Conservation (phyloP, 768 basidiomycete species). For the Daedaleopsis sinensis region DNA sequence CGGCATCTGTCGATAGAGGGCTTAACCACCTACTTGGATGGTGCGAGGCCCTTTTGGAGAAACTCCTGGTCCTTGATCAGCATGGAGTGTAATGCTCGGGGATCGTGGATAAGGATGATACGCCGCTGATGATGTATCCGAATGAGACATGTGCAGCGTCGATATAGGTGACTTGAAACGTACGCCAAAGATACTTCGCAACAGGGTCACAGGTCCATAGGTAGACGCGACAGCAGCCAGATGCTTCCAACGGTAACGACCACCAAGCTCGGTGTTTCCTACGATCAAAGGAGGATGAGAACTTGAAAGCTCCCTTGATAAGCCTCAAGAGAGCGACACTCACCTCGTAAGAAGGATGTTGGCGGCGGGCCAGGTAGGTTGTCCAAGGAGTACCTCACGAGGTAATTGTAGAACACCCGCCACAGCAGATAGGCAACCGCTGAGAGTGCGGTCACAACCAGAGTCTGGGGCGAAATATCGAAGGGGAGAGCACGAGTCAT, state of each 20-base stretch:
- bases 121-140: conserved; percentile 38
- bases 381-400: conserved; percentile 9
- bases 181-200: conserved; percentile 51
- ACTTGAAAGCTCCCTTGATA: background rate
- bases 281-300: background rate
- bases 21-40: background rate
- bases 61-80: conserved; percentile 50
- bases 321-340: background rate
- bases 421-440: background rate
- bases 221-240: conserved; percentile 6
- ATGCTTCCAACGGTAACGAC: background rate
- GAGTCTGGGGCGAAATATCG: background rate
- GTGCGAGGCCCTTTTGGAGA: conserved; percentile 26
- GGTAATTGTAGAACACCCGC: background rate
- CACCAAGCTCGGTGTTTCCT: background rate
- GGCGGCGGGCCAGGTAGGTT: conserved; percentile 10
- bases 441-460: background rate
- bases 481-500: no score
- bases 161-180: conserved; percentile 6
- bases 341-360: background rate
- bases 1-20: no score
- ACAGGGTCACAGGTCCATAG: conserved; percentile 47
- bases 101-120: conserved; percentile 51
- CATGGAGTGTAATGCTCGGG: conserved; percentile 49
- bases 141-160: background rate